Evolutionary conservation across 257 asterid species (phyloP), one percentile per base, ranked within the genome.

Genomic region (Salvia miltiorrhiza): DNA sequence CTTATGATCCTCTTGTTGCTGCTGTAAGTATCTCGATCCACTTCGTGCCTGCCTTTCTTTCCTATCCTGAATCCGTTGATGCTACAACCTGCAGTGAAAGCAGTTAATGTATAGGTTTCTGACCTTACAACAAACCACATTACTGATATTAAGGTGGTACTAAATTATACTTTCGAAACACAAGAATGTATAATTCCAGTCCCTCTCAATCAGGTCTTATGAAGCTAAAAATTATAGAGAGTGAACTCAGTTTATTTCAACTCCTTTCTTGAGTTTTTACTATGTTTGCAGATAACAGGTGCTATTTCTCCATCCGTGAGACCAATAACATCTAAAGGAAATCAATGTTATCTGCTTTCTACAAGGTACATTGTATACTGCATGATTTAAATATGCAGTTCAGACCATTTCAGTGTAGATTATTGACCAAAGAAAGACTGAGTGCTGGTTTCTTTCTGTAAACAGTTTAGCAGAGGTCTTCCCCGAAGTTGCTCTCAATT

Each of bases 1-100:
- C 96, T 67, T 89, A 82, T 77, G 92, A 92, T 73, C 93, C 93
- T 70, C 78, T 92, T 63, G 85, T 92, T 78, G 76, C 75, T 69
- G 87, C 93, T 77, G 95, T 92, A 84, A 84, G 89, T 77, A 73
- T 79, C 69, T 75, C 48, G 23, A 33, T 2, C 53, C 55, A 58
- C 69, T 39, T 65, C 37, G 30, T 20, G 41, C 52, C 9, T 30
- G 49, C 73, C 32, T 77, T 69, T 63, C 66, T 16, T 19, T 16
- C 56, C 70, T 40, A 24, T 70, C 63, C 61, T 64, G 70, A 41
- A 43, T 32, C 60, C 8, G n/a, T 28, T 5, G 71, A 63, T 58
- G 66, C 76, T 52, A 14, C 4, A 54, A 44, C 21, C 24, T 9
- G 20, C 17, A 9, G 7, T 19, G 20, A 11, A 30, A 58, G n/a